Percentiles rank a stretch among this genome's conserved stretches.
Evolutionary conservation across 2,329 filamentous ascomycete genomes (phyloP).

Genomic region (Colletotrichum sp.): DNA sequence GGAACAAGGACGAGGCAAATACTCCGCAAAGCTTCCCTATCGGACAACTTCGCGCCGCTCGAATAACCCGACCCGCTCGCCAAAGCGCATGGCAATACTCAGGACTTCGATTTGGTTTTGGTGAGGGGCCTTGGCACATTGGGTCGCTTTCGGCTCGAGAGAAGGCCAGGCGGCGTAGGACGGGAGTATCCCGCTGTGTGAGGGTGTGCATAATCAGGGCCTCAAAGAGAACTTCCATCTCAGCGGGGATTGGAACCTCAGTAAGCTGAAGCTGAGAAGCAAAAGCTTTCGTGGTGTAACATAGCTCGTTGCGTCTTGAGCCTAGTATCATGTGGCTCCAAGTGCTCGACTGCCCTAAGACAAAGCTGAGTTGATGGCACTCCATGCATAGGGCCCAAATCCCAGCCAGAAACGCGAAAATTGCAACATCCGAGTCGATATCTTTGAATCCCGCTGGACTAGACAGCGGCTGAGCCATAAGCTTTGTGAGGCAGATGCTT

Average conservation of each 20-base stretch:
- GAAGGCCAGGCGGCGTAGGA: background rate
- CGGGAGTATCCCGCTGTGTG: background rate
- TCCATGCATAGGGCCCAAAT: background rate
- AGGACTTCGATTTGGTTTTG: background rate
- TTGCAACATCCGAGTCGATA: background rate
- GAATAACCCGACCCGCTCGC: background rate
- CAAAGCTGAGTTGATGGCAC: background rate
- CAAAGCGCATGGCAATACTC: background rate
- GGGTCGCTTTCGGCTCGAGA: background rate
- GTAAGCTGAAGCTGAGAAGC: background rate
- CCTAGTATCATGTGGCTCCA: background rate
- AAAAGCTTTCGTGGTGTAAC: background rate
- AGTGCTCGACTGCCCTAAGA: background rate
- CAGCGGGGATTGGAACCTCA: background rate
- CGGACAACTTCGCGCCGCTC: background rate
- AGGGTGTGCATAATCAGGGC: background rate
- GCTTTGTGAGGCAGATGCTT: background rate
- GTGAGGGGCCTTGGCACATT: rapidly evolving
- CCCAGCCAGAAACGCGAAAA: background rate
- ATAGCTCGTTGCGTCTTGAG: background rate
- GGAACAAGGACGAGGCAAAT: background rate
- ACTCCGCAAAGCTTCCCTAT: background rate
- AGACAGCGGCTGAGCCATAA: background rate
- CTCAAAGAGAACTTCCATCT: background rate
- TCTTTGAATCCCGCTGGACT: background rate